These are phyloP conservation scores for Argentina anserina DNA, from an alignment of 306 rosid genomes.

Conservation along the genomic window DNA sequence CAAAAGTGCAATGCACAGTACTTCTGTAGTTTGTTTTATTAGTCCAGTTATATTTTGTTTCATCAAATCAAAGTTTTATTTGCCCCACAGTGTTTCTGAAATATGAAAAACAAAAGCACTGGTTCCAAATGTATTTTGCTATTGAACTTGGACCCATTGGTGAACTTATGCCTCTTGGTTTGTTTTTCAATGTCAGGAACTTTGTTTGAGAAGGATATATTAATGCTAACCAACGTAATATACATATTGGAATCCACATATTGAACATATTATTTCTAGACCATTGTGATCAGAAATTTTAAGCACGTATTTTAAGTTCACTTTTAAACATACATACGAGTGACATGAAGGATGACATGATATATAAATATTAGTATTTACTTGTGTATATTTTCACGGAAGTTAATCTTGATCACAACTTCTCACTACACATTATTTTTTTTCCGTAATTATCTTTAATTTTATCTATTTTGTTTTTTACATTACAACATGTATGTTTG, in stretches of 20 bases:
- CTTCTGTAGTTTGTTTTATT: conserved; percentile 13
- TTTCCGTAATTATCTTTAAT: too few relatives aligned
- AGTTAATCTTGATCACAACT: too few relatives aligned
- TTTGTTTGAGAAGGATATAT: background rate
- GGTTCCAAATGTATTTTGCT: background rate
- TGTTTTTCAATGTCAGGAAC: background rate
- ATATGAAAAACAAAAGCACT: background rate
- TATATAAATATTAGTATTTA: too few relatives aligned
- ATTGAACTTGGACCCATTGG: background rate
- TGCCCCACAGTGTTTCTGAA: background rate
- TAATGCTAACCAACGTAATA: background rate
- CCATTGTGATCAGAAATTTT: background rate
- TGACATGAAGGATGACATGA: background rate
- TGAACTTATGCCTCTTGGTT: background rate
- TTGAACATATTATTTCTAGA: background rate
- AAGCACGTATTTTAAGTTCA: background rate
- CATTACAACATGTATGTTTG: too few relatives aligned
- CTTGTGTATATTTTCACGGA: too few relatives aligned
- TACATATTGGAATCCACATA: too few relatives aligned
- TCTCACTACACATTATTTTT: too few relatives aligned
- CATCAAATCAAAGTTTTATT: background rate
- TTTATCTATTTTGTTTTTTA: too few relatives aligned
- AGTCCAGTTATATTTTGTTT: background rate
- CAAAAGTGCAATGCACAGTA: background rate
- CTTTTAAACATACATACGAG: background rate